Conservation (phyloP, 2,329 filamentous ascomycete genomes). For the Albifimbria verrucaria region DNA sequence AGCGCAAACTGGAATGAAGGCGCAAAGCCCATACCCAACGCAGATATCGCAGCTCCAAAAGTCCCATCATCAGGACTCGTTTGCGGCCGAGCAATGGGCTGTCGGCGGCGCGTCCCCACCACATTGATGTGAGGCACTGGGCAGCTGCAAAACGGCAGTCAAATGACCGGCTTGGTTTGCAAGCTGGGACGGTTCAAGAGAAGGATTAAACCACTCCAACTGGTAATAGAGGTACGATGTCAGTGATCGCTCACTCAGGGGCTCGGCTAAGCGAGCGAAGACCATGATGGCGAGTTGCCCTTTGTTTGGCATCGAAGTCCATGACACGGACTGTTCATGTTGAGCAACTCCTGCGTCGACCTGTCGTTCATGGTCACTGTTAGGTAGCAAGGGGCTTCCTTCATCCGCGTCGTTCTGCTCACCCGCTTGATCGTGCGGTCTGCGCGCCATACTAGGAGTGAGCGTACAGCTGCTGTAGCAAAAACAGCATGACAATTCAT, state of each 20-base stretch:
- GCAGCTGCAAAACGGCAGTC: conserved; percentile 16
- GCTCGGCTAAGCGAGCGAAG: conserved; percentile 22
- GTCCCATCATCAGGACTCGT: conserved; percentile 13
- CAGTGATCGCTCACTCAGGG: conserved; percentile 19
- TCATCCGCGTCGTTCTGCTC: background rate
- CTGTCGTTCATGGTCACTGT: background rate
- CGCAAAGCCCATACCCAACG: conserved; percentile 13
- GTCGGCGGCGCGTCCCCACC: conserved; percentile 15
- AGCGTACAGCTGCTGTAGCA: background rate
- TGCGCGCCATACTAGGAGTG: background rate
- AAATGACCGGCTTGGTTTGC: conserved; percentile 15
- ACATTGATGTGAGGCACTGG: conserved; percentile 15
- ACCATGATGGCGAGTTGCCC: conserved; percentile 22
- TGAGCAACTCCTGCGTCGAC: background rate
- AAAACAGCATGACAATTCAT: background rate
- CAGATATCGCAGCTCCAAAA: conserved; percentile 9
- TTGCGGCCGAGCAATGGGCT: conserved; percentile 13
- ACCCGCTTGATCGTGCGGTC: background rate
- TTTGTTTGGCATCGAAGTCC: conserved; percentile 19
- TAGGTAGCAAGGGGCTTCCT: background rate
- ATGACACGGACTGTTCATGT: conserved; percentile 6
- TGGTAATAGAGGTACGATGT: conserved; percentile 13
- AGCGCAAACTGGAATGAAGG: conserved; percentile 6
- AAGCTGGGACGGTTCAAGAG: conserved; percentile 7
- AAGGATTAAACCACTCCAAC: conserved; percentile 3